Conservation (phyloP, 139 green algal species). For the Pseudopediastrum boryanum region DNA sequence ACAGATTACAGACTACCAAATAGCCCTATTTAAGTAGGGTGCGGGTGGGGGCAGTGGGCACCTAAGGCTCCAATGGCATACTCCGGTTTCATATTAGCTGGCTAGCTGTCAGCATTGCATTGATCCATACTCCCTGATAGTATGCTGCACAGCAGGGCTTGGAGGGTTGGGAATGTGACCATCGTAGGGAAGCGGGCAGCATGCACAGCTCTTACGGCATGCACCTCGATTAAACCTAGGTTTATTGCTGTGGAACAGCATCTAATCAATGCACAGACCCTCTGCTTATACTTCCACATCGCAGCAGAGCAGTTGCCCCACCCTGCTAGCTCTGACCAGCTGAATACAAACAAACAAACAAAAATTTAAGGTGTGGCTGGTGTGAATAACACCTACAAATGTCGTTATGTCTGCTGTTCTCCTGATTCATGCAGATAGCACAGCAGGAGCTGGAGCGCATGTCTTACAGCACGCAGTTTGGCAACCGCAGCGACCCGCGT, state of each 20-base stretch:
- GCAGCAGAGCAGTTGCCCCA: not conserved
- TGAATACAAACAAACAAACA: too few species aligned
- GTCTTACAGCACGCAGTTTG: constrained; percentile 47
- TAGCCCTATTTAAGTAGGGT: too few species aligned
- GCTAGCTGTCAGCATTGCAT: too few species aligned
- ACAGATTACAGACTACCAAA: too few species aligned
- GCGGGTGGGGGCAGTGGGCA: too few species aligned
- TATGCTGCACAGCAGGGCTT: too few species aligned
- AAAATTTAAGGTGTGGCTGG: not conserved
- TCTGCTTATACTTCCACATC: not conserved
- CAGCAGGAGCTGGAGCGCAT: constrained; percentile 55
- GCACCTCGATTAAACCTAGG: not conserved
- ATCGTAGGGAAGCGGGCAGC: too few species aligned
- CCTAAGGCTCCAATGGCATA: too few species aligned
- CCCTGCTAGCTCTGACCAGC: not conserved
- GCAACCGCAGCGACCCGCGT: constrained; percentile 48
- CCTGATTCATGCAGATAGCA: constrained; percentile 52
- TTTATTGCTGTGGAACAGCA: not conserved
- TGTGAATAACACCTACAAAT: not conserved
- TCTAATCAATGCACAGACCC: not conserved
- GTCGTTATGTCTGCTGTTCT: not conserved
- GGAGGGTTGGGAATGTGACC: too few species aligned
- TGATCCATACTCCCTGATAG: too few species aligned
- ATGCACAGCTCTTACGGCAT: not conserved
- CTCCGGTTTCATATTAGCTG: too few species aligned